Percentiles rank a stretch among this genome's conserved stretches.
These are phyloP conservation scores for Tympanopsis confertula DNA, from an alignment of 2,329 filamentous ascomycete genomes.

Conservation along the genomic window DNA sequence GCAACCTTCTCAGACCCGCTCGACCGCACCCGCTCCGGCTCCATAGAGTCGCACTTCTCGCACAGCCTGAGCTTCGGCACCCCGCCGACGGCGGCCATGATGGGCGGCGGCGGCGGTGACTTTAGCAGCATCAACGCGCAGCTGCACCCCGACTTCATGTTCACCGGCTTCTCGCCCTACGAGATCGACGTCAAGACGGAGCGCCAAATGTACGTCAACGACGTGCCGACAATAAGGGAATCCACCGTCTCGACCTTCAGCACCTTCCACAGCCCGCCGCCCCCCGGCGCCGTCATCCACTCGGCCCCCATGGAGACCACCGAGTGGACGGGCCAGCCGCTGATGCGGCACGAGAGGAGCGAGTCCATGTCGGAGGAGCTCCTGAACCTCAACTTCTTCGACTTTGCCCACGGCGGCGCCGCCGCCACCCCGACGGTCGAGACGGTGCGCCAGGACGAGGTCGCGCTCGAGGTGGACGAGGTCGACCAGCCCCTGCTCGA, in stretches of 20 bases:
- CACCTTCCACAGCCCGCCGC: conserved; percentile 69
- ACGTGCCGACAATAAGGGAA: conserved; percentile 73
- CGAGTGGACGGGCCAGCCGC: conserved; percentile 60
- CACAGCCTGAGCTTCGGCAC: conserved; percentile 62
- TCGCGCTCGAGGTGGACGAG: conserved; percentile 75
- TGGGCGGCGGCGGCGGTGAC: neutral
- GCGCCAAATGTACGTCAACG: conserved; percentile 84
- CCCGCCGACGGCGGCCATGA: conserved; percentile 25
- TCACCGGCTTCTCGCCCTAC: conserved; percentile 59
- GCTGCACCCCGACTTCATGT: conserved; percentile 50
- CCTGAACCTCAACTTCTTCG: conserved; percentile 70
- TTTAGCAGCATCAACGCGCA: conserved; percentile 51
- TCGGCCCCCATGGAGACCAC: conserved; percentile 48
- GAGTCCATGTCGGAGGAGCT: conserved; percentile 58
- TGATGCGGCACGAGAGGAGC: conserved; percentile 48
- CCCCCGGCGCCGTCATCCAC: conserved; percentile 54
- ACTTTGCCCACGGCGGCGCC: conserved; percentile 60
- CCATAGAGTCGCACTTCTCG: conserved; percentile 70
- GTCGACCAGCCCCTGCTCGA: conserved; percentile 76
- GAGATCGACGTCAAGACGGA: conserved; percentile 95
- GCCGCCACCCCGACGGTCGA: conserved; percentile 22
- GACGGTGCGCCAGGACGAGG: conserved; percentile 65
- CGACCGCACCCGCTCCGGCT: conserved; percentile 62
- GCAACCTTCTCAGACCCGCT: conserved; percentile 68
- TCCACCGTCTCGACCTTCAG: conserved; percentile 86